Conservation (phyloP, 257 asterid species). For the Scutellaria barbata region DNA sequence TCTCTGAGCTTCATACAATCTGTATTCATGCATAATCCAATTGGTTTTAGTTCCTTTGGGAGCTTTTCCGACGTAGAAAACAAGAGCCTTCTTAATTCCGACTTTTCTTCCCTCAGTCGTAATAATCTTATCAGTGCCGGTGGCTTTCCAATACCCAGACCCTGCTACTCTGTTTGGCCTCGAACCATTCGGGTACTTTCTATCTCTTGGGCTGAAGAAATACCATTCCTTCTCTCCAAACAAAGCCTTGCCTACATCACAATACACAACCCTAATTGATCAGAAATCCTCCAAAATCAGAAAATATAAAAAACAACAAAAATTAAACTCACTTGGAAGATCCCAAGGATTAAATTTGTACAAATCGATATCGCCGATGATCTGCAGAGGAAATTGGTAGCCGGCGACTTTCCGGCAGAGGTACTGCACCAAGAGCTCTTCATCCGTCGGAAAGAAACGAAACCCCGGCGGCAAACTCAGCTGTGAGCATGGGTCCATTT, state of each 20-base stretch:
- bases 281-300: neutral
- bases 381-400: conserved; percentile 58
- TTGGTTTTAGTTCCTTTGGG: conserved; percentile 89
- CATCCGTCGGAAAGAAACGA: conserved; percentile 87
- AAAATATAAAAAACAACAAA: neutral
- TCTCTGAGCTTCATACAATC: conserved; percentile 58
- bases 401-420: conserved; percentile 82
- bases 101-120: conserved; percentile 74
- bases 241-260: conserved; percentile 63
- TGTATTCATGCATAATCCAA: conserved; percentile 94
- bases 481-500: conserved; percentile 72
- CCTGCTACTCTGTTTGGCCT: conserved; percentile 88
- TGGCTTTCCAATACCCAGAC: conserved; percentile 94
- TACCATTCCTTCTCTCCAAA: conserved; percentile 96
- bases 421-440: conserved; percentile 84
- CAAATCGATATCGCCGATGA: conserved; percentile 81
- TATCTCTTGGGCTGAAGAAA: conserved; percentile 82
- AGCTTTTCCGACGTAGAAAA: conserved; percentile 86
- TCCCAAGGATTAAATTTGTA: conserved; percentile 90
- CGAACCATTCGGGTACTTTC: conserved; percentile 91
- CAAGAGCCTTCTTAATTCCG: conserved; percentile 88
- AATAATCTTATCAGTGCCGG: conserved; percentile 85
- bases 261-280: neutral
- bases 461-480: conserved; percentile 91
- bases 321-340: conserved; percentile 64